Evolutionary conservation across 345 rosid species (phyloP).

Genomic region (Combretum micranthum): DNA sequence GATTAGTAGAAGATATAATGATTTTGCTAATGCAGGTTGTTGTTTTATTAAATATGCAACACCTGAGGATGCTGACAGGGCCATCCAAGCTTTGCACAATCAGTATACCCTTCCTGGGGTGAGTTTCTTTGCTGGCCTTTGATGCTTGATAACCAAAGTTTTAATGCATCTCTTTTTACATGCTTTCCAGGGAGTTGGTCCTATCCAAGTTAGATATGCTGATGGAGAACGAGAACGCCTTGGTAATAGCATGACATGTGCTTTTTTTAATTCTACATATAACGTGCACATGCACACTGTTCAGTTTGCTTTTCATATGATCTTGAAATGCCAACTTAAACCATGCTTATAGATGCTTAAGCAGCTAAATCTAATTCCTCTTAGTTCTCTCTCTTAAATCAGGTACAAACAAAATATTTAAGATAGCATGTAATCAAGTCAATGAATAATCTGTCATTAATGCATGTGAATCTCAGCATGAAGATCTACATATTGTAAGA

Average conservation of each 20-base stretch:
- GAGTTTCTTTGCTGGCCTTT: slow-evolving; percentile 22
- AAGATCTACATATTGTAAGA: too few relatives aligned
- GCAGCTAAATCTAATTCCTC: too few relatives aligned
- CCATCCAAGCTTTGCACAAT: slow-evolving; percentile 93
- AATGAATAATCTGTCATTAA: too few relatives aligned
- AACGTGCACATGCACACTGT: background rate
- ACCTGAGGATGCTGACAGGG: slow-evolving; percentile 88
- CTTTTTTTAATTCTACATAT: slow-evolving; percentile 6
- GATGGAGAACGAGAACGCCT: slow-evolving; percentile 98
- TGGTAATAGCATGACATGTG: slow-evolving; percentile 39
- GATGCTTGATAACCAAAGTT: background rate
- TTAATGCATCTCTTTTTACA: slow-evolving; percentile 1
- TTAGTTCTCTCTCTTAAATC: too few relatives aligned
- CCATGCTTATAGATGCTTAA: too few relatives aligned
- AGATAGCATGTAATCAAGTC: too few relatives aligned
- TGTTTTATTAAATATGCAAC: slow-evolving; percentile 96
- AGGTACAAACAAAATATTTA: too few relatives aligned
- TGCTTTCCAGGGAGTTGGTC: slow-evolving; percentile 74
- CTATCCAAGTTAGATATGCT: slow-evolving; percentile 96
- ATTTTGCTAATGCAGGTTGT: slow-evolving; percentile 71
- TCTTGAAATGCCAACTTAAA: too few relatives aligned
- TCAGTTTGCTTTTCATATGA: too few relatives aligned
- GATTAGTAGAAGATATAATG: slow-evolving; percentile 16
- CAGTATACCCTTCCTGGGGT: slow-evolving; percentile 89
- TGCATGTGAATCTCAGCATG: too few relatives aligned